These are phyloP conservation scores for Sarocladium kiliense DNA, from an alignment of 2,329 filamentous ascomycete species.

Conservation along the genomic window DNA sequence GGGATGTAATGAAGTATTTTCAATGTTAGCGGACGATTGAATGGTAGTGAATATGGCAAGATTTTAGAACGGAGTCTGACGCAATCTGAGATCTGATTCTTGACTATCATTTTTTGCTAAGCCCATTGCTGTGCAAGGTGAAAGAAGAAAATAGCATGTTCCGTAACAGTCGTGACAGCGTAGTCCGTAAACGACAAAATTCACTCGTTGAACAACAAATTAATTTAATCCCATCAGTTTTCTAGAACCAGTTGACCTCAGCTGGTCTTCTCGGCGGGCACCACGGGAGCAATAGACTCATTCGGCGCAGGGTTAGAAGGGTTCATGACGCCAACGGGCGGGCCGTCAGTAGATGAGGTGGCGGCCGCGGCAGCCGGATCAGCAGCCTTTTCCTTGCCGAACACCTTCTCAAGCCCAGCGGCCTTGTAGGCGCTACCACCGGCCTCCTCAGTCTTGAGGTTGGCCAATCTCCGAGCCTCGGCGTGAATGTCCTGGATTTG, in stretches of 20 bases:
- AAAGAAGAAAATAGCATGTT: constrained; percentile 9
- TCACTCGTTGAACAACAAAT: background rate
- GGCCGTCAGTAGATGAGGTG: constrained; percentile 14
- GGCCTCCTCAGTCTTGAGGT: constrained; percentile 70
- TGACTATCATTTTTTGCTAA: background rate
- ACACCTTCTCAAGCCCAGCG: constrained; percentile 50
- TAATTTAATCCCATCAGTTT: too few relatives aligned
- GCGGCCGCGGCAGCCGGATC: constrained; percentile 27
- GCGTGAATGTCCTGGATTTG: constrained; percentile 92
- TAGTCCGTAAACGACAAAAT: background rate
- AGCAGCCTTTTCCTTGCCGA: constrained; percentile 45
- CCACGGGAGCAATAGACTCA: constrained; percentile 2
- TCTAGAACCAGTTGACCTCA: too few relatives aligned
- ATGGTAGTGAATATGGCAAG: too few relatives aligned
- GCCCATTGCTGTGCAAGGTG: constrained; percentile 4
- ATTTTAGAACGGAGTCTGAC: too few relatives aligned
- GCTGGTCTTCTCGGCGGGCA: constrained; percentile 9
- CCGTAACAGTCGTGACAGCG: background rate
- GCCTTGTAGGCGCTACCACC: constrained; percentile 57
- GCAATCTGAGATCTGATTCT: too few relatives aligned
- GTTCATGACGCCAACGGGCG: constrained; percentile 10
- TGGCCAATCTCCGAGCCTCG: constrained; percentile 82
- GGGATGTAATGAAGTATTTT: too few relatives aligned
- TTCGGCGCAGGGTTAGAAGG: constrained; percentile 10
- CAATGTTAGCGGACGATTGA: too few relatives aligned